These are phyloP conservation scores for Datura wrightii DNA, from an alignment of 257 asterid genomes.

Conservation along the genomic window DNA sequence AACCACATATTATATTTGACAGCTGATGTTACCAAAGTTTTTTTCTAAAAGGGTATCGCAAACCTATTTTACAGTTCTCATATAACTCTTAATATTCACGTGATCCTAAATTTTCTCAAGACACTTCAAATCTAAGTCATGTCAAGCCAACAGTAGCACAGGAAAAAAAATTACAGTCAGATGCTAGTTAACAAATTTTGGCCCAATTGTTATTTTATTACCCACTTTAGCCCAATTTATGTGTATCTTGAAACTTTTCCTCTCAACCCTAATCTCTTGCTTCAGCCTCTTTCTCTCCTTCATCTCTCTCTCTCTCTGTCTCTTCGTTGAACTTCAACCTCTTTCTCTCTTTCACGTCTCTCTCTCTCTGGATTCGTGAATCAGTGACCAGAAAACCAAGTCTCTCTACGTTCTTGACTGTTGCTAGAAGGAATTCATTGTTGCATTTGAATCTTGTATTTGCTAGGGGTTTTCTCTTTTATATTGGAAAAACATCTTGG, in stretches of 20 bases:
- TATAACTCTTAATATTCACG: not conserved
- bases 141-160: not conserved
- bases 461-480: not conserved
- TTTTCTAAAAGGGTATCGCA: not conserved
- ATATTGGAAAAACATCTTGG: not conserved
- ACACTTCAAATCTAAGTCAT: not conserved
- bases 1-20: not conserved
- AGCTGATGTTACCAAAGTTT: not conserved
- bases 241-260: not conserved
- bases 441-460: not conserved
- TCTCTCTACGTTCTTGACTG: not conserved
- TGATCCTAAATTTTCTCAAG: not conserved
- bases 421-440: not conserved
- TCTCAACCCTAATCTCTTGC: not conserved
- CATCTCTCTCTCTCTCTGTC: too few species aligned
- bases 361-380: not conserved
- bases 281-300: too few species aligned
- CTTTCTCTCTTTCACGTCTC: not conserved
- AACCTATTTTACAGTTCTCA: conserved; percentile 7
- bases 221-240: not conserved
- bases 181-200: not conserved
- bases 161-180: not conserved
- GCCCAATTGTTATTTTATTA: not conserved
- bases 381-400: not conserved
- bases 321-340: not conserved